These are phyloP conservation scores for Suillus ampliporus DNA, from an alignment of 768 basidiomycete genomes.

Conservation along the genomic window DNA sequence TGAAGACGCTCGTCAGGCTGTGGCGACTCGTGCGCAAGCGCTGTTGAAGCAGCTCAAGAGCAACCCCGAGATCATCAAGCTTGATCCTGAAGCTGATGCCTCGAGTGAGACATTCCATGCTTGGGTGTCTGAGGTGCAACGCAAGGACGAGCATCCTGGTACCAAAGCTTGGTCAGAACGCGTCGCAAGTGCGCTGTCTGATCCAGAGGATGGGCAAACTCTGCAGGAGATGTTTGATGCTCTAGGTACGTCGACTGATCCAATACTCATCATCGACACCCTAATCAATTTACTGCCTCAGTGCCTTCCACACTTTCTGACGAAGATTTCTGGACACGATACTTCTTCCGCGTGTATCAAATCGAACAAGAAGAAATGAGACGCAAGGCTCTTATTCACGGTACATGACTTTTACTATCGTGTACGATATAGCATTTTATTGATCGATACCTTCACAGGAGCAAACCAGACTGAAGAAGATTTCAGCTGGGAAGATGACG, in stretches of 20 bases:
- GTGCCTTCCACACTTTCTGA: conserved; percentile 71
- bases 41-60: conserved; percentile 73
- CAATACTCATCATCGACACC: not conserved
- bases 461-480: conserved; percentile 79
- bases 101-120: conserved; percentile 57
- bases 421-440: conserved; percentile 6
- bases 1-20: conserved; percentile 55
- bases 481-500: conserved; percentile 92
- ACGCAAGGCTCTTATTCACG: conserved; percentile 76
- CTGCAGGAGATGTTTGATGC: conserved; percentile 58
- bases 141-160: conserved; percentile 56
- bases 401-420: conserved; percentile 48
- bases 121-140: conserved; percentile 66
- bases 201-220: conserved; percentile 54
- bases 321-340: conserved; percentile 83
- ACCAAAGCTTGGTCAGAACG: conserved; percentile 58
- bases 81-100: conserved; percentile 75
- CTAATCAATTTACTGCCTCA: conserved; percentile 38
- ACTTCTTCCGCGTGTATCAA: conserved; percentile 88
- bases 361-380: conserved; percentile 80
- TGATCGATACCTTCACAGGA: conserved; percentile 41
- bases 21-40: conserved; percentile 77
- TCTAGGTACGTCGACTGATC: conserved; percentile 55
- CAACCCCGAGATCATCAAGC: conserved; percentile 75
- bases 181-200: conserved; percentile 54